A percentile compares a stretch with the other conserved stretches of the same genome.
phyloP scores from a whole-genome alignment of 2,329 filamentous ascomycete genomes.

The Pezicula neosporulosa region DNA sequence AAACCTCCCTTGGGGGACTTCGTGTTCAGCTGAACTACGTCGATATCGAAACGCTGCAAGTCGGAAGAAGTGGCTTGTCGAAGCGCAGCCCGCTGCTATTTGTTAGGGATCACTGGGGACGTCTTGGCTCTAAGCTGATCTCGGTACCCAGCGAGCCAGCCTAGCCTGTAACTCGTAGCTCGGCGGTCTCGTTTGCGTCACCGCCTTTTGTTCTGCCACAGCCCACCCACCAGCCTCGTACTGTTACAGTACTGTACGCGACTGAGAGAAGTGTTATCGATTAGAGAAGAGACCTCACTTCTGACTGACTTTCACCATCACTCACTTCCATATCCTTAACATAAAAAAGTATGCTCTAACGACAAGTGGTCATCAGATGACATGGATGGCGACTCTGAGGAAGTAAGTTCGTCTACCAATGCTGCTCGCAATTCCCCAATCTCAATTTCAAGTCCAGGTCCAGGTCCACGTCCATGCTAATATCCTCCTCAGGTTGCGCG shows the following conservation, averaged over 20 bases:
- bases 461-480: conserved; percentile 14
- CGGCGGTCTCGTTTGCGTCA: too few species aligned
- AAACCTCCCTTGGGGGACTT: too few species aligned
- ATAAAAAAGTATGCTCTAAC: conserved; percentile 19
- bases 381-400: conserved; percentile 68
- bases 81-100: too few species aligned
- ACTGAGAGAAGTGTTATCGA: background rate
- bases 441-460: conserved; percentile 10
- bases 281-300: background rate
- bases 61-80: too few species aligned
- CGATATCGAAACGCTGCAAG: too few species aligned
- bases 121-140: too few species aligned
- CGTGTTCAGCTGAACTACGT: too few species aligned
- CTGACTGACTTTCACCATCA: background rate
- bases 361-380: conserved; percentile 4
- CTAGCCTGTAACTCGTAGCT: too few species aligned
- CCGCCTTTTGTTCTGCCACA: too few species aligned
- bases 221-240: too few species aligned
- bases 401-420: conserved; percentile 42
- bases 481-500: conserved; percentile 63
- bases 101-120: too few species aligned
- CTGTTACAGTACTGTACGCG: background rate
- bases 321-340: conserved; percentile 1
- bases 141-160: too few species aligned
- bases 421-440: conserved; percentile 11